phyloP scores from a whole-genome alignment of 306 rosid species.

The Glycine latifolia region DNA sequence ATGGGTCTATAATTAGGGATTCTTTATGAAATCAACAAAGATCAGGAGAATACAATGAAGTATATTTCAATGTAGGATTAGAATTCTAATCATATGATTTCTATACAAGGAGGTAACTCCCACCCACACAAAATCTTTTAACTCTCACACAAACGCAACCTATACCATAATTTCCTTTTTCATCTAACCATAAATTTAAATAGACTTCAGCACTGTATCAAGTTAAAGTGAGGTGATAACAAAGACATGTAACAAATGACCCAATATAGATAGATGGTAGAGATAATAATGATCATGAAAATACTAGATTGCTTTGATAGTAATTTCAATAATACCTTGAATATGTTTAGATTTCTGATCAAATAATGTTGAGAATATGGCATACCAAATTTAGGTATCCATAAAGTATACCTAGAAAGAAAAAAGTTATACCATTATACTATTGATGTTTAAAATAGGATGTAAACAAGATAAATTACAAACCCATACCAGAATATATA shows the following conservation, averaged over 20 bases:
- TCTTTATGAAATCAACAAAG: not conserved
- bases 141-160: not conserved
- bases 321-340: not conserved
- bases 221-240: too few relatives aligned
- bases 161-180: not conserved
- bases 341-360: not conserved
- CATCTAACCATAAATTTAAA: not conserved
- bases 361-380: not conserved
- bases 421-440: too few relatives aligned
- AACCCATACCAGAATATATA: too few relatives aligned
- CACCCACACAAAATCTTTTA: not conserved
- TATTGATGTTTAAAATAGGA: too few relatives aligned
- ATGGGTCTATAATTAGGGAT: not conserved
- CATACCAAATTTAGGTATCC: too few relatives aligned
- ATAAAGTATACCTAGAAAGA: too few relatives aligned
- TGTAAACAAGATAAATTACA: too few relatives aligned
- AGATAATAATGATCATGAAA: too few relatives aligned
- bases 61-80: not conserved
- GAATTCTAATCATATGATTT: not conserved
- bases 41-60: not conserved
- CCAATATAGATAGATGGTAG: too few relatives aligned
- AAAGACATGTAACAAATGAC: too few relatives aligned
- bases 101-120: not conserved
- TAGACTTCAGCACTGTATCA: not conserved
- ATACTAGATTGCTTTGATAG: too few relatives aligned